These are phyloP conservation scores for Fusarium pilosicola DNA, from an alignment of 2,329 filamentous ascomycete species.

Conservation along the genomic window DNA sequence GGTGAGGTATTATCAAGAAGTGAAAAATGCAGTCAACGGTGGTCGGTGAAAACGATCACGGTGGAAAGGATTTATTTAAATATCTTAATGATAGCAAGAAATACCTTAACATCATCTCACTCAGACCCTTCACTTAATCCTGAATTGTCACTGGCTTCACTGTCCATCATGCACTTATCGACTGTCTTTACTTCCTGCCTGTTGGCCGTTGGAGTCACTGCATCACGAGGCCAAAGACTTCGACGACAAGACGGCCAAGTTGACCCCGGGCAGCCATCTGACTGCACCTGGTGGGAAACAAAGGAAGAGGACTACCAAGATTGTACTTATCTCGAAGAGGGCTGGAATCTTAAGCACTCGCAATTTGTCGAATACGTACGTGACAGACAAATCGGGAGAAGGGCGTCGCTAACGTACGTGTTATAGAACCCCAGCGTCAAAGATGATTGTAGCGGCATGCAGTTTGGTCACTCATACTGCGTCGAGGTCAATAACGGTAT, in stretches of 20 bases:
- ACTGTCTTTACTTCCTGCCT: not conserved
- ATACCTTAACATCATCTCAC: too few relatives aligned
- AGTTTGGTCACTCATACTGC: not conserved
- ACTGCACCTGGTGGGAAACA: constrained; percentile 14
- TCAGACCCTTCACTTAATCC: too few relatives aligned
- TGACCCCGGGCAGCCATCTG: not conserved
- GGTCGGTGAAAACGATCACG: too few relatives aligned
- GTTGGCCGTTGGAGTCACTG: not conserved
- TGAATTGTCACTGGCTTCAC: too few relatives aligned
- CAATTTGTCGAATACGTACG: not conserved
- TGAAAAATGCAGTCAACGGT: too few relatives aligned
- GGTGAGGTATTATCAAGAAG: too few relatives aligned
- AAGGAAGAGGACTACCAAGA: not conserved
- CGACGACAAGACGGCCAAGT: constrained; percentile 1
- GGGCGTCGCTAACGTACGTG: not conserved
- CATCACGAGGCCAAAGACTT: not conserved
- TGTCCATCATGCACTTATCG: not conserved
- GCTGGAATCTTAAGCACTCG: not conserved
- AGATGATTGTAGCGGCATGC: not conserved
- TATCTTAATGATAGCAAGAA: too few relatives aligned
- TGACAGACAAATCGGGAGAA: not conserved
- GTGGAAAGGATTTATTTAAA: too few relatives aligned
- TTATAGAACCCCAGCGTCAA: not conserved
- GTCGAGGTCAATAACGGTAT: not conserved
- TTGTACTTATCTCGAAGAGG: not conserved